These are phyloP conservation scores for Meira miltonrushii DNA, from an alignment of 1,284 basidiomycete genomes.

Conservation along the genomic window DNA sequence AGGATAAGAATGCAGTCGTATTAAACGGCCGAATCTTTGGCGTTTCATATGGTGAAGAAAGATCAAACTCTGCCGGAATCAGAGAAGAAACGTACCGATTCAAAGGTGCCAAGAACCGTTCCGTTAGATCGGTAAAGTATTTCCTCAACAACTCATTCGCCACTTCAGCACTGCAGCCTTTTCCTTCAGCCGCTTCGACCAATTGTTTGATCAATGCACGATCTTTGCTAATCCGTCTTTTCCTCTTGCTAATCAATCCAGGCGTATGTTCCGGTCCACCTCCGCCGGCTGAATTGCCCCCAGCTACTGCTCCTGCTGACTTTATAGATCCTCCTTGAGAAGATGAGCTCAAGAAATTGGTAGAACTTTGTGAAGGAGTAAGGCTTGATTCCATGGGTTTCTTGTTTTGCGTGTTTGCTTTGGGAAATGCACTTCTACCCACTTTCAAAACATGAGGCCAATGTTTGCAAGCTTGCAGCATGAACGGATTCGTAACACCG, in stretches of 20 bases:
- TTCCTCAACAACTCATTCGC: constrained; percentile 63
- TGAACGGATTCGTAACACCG: constrained; percentile 92
- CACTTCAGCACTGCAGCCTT: constrained; percentile 46
- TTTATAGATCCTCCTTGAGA: background rate
- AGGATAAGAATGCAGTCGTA: constrained; percentile 69
- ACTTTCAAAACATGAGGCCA: constrained; percentile 78
- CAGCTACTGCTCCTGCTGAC: constrained; percentile 54
- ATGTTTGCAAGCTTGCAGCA: constrained; percentile 77
- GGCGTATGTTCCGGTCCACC: constrained; percentile 39
- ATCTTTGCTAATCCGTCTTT: constrained; percentile 80
- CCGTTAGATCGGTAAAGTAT: constrained; percentile 82
- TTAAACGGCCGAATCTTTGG: constrained; percentile 65
- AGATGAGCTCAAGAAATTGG: no score
- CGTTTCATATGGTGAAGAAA: constrained; percentile 30
- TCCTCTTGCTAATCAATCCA: constrained; percentile 65
- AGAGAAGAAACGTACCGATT: constrained; percentile 82
- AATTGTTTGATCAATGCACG: constrained; percentile 64
- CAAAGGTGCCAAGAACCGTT: constrained; percentile 80
- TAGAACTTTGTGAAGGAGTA: background rate
- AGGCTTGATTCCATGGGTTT: background rate
- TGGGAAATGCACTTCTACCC: constrained; percentile 53
- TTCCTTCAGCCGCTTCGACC: constrained; percentile 48
- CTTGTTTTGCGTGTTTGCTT: constrained; percentile 13
- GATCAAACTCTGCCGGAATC: constrained; percentile 27
- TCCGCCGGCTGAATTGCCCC: constrained; percentile 59